phyloP scores from a whole-genome alignment of 352 stramenopile species.

The Globisporangium viniferum region DNA sequence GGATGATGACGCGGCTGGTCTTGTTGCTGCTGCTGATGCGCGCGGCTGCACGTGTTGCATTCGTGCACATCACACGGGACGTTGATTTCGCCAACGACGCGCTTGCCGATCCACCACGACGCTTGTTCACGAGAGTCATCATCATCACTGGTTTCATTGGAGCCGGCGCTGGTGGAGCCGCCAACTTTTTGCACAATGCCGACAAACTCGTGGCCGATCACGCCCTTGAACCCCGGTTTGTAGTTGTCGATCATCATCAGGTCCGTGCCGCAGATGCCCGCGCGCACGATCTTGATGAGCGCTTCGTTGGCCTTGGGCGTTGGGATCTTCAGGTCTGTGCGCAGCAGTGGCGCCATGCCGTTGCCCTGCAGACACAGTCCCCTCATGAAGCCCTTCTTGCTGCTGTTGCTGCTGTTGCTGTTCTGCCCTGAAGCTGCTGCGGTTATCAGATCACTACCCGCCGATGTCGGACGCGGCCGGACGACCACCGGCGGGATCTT shows the following conservation, averaged over 20 bases:
- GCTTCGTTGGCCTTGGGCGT: constrained; percentile 36
- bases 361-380: constrained; percentile 48
- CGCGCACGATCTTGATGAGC: constrained; percentile 56
- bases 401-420: not conserved
- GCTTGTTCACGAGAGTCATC: constrained; percentile 7
- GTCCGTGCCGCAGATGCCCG: constrained; percentile 73
- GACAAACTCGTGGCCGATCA: constrained; percentile 89
- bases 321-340: constrained; percentile 38
- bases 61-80: constrained; percentile 65
- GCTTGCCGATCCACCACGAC: constrained; percentile 57
- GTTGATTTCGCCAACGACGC: constrained; percentile 92
- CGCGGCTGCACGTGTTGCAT: constrained; percentile 33
- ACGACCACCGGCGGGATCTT: constrained; percentile 36
- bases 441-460: not conserved
- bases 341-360: constrained; percentile 22
- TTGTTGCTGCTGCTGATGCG: not conserved
- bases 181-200: constrained; percentile 73
- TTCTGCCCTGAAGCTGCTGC: not conserved
- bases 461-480: constrained; percentile 17
- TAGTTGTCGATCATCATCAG: constrained; percentile 75
- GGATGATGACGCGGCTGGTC: not conserved
- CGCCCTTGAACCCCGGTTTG: constrained; percentile 63
- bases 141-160: not conserved
- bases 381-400: constrained; percentile 32
- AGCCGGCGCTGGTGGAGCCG: not conserved